A percentile compares a stretch with the other conserved stretches of the same genome.
phyloP scores from a whole-genome alignment of 805 yeast species.

The Kurtzmaniella cleridarum region DNA sequence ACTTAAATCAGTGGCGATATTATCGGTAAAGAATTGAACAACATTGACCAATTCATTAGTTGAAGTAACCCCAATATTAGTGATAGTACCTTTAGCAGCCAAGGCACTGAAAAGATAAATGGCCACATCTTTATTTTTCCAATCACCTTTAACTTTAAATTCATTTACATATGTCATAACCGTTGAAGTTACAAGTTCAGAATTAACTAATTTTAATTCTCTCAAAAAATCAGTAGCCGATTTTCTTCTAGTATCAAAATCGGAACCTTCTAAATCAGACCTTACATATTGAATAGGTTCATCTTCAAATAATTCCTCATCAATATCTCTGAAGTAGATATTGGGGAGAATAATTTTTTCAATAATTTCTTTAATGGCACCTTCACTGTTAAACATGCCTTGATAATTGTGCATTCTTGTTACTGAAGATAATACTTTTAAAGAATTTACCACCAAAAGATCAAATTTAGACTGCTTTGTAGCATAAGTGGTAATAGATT shows the following conservation, averaged over 20 bases:
- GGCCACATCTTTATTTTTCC: slow-evolving; percentile 88
- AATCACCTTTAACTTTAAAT: slow-evolving; percentile 51
- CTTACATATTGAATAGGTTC: slow-evolving; percentile 93
- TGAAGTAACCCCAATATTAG: slow-evolving; percentile 80
- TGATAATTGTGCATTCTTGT: slow-evolving; percentile 65
- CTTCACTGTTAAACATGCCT: slow-evolving; percentile 55
- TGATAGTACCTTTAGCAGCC: slow-evolving; percentile 87
- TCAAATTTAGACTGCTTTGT: slow-evolving; percentile 78
- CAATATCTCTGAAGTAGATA: slow-evolving; percentile 76
- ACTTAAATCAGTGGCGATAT: slow-evolving; percentile 81
- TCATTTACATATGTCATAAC: slow-evolving; percentile 68
- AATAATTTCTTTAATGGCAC: slow-evolving; percentile 64
- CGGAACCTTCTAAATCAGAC: slow-evolving; percentile 92
- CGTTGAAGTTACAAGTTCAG: slow-evolving; percentile 65
- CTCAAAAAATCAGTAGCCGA: slow-evolving; percentile 90
- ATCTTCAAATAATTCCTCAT: slow-evolving; percentile 91
- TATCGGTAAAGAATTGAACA: slow-evolving; percentile 73
- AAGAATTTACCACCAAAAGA: slow-evolving; percentile 71
- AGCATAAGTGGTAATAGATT: slow-evolving; percentile 46
- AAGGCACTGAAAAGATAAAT: slow-evolving; percentile 80
- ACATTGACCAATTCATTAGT: slow-evolving; percentile 83
- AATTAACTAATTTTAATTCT: slow-evolving; percentile 76
- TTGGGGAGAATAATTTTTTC: slow-evolving; percentile 87
- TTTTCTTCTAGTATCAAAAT: slow-evolving; percentile 85
- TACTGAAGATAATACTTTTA: slow-evolving; percentile 78